These are phyloP conservation scores for Ambrosiella xylebori DNA, from an alignment of 2,329 filamentous ascomycete species.

Conservation along the genomic window DNA sequence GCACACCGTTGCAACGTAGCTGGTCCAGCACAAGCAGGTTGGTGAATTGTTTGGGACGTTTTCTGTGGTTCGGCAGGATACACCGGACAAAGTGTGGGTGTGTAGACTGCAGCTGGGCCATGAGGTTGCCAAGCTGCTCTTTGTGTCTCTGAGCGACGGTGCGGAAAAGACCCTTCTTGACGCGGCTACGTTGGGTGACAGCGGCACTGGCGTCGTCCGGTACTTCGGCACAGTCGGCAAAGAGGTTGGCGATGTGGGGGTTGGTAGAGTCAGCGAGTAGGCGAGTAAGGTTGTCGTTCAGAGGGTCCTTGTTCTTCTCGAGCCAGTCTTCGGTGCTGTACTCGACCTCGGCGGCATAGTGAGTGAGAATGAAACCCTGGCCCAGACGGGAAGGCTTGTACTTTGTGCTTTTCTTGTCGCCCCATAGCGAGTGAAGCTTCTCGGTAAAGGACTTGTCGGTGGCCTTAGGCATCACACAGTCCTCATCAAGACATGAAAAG, in stretches of 20 bases:
- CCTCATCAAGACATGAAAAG: slow-evolving; percentile 94
- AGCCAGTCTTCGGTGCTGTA: slow-evolving; percentile 91
- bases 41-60: slow-evolving; percentile 81
- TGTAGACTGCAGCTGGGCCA: slow-evolving; percentile 85
- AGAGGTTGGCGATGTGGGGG: slow-evolving; percentile 67
- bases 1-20: slow-evolving; percentile 92
- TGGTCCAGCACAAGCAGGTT: slow-evolving; percentile 90
- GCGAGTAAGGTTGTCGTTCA: slow-evolving; percentile 92
- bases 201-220: slow-evolving; percentile 56
- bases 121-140: slow-evolving; percentile 90
- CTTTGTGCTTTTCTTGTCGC: slow-evolving; percentile 79
- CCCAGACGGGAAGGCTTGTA: slow-evolving; percentile 76
- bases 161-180: slow-evolving; percentile 93
- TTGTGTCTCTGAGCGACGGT: slow-evolving; percentile 96
- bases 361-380: slow-evolving; percentile 88
- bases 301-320: slow-evolving; percentile 96
- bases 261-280: slow-evolving; percentile 70
- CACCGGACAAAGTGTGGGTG: slow-evolving; percentile 97
- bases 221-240: slow-evolving; percentile 69
- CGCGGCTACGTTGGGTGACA: slow-evolving; percentile 44
- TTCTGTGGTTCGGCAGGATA: slow-evolving; percentile 96
- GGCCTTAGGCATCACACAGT: slow-evolving; percentile 97
- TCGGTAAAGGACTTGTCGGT: slow-evolving; percentile 95
- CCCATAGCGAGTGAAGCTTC: slow-evolving; percentile 87
- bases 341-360: slow-evolving; percentile 95